Conservation (phyloP, 805 yeast genomes). For the Alloascoidea hylecoeti region DNA sequence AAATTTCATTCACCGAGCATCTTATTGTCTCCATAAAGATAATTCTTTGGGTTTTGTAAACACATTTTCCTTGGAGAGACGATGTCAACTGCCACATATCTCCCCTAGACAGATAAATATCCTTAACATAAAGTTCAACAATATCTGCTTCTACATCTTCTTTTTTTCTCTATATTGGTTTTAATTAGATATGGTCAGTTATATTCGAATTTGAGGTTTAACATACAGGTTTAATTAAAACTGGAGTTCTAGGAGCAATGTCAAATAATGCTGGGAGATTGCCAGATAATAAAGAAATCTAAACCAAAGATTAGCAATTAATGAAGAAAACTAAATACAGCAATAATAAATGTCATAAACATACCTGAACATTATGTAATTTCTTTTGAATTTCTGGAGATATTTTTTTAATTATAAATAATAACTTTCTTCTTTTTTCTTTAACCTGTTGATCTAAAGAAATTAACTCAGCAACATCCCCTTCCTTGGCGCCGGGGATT, state of each 20-base stretch:
- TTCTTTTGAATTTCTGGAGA: not conserved
- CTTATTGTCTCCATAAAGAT: conserved; percentile 45
- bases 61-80: conserved; percentile 36
- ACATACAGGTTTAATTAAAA: conserved; percentile 32
- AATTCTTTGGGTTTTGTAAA: conserved; percentile 42
- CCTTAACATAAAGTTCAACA: conserved; percentile 56
- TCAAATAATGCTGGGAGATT: conserved; percentile 47
- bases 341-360: too few relatives aligned
- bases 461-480: conserved; percentile 59
- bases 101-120: conserved; percentile 57
- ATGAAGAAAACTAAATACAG: too few relatives aligned
- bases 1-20: conserved; percentile 48
- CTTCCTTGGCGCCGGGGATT: conserved; percentile 50
- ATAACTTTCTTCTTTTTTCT: not conserved
- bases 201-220: not conserved
- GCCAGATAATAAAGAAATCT: conserved; percentile 45
- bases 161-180: conserved; percentile 7
- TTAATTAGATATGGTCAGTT: not conserved
- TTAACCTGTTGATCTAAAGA: too few relatives aligned
- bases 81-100: conserved; percentile 72
- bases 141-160: conserved; percentile 47
- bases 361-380: not conserved
- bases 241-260: conserved; percentile 53
- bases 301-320: conserved; percentile 18
- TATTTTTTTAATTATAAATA: not conserved